Percentiles rank a stretch among this genome's conserved stretches.
Conservation (phyloP, 2,329 filamentous ascomycete genomes). For the Colletotrichum cordylinicola region DNA sequence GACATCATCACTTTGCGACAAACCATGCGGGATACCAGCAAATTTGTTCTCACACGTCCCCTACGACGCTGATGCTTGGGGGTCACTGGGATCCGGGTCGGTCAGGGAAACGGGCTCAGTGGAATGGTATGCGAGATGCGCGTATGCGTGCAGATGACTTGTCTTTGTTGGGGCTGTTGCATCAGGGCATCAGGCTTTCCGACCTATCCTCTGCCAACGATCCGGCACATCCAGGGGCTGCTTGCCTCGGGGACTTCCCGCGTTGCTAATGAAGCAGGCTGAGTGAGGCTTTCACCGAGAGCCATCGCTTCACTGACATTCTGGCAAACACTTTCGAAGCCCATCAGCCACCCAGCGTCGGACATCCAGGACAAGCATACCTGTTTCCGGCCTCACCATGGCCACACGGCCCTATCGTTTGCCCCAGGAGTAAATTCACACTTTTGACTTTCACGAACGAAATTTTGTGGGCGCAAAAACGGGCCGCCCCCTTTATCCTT, state of each 20-base stretch:
- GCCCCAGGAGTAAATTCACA: constrained; percentile 12
- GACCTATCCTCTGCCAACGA: neutral
- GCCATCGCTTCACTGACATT: neutral
- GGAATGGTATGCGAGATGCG: neutral
- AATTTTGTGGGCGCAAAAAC: constrained; percentile 14
- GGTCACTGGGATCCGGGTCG: neutral
- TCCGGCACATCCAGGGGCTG: neutral
- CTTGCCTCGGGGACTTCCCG: neutral
- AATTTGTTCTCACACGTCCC: neutral
- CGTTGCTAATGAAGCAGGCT: neutral
- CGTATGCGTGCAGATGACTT: constrained; percentile 17
- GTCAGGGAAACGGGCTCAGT: neutral
- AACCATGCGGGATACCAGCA: neutral
- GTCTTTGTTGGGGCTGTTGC: constrained; percentile 13
- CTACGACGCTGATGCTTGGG: neutral
- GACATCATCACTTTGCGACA: neutral
- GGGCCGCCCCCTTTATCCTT: constrained; percentile 10
- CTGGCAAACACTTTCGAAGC: neutral
- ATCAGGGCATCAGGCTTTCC: neutral
- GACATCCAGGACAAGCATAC: constrained; percentile 28
- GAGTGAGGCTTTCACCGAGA: constrained; percentile 1
- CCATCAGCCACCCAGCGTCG: constrained; percentile 16
- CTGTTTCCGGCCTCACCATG: constrained; percentile 15
- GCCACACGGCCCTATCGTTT: constrained; percentile 4
- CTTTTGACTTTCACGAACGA: constrained; percentile 19